These are phyloP conservation scores for Pleurostoma richardsiae DNA, from an alignment of 2,329 filamentous ascomycete species.

Conservation along the genomic window DNA sequence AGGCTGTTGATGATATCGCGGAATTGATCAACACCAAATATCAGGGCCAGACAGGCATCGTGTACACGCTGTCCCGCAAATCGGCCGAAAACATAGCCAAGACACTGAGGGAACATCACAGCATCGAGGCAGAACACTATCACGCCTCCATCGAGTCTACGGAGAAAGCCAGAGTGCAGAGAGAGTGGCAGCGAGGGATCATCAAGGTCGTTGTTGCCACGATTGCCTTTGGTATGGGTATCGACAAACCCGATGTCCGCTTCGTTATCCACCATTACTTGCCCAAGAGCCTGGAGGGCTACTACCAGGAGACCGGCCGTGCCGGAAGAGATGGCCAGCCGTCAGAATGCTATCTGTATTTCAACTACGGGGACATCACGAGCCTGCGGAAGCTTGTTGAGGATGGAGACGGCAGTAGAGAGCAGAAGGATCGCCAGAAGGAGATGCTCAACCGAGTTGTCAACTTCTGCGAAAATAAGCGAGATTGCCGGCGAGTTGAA, in stretches of 20 bases:
- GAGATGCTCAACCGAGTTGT: conserved; percentile 82
- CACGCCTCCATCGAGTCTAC: conserved; percentile 71
- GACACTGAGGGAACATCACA: conserved; percentile 53
- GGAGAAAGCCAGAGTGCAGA: conserved; percentile 68
- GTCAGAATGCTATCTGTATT: conserved; percentile 89
- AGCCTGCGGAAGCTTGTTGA: conserved; percentile 76
- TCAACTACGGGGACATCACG: conserved; percentile 71
- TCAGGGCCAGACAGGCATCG: conserved; percentile 71
- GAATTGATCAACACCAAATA: conserved; percentile 68
- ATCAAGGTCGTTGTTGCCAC: conserved; percentile 93
- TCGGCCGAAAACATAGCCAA: conserved; percentile 76
- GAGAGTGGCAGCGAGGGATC: conserved; percentile 73
- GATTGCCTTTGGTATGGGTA: conserved; percentile 99
- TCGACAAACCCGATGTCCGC: conserved; percentile 93
- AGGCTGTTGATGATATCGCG: conserved; percentile 47
- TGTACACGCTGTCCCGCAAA: conserved; percentile 86
- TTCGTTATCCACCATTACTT: conserved; percentile 93
- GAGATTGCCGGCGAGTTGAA: conserved; percentile 81
- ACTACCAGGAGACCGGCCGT: conserved; percentile 96
- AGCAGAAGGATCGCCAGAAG: conserved; percentile 80
- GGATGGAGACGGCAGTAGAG: conserved; percentile 66
- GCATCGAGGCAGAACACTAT: conserved; percentile 76
- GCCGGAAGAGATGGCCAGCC: conserved; percentile 85
- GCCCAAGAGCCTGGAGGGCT: conserved; percentile 93
- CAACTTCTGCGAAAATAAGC: conserved; percentile 83